Conservation (phyloP, 108 stramenopile species). For the Stephanodiscus triporus region DNA sequence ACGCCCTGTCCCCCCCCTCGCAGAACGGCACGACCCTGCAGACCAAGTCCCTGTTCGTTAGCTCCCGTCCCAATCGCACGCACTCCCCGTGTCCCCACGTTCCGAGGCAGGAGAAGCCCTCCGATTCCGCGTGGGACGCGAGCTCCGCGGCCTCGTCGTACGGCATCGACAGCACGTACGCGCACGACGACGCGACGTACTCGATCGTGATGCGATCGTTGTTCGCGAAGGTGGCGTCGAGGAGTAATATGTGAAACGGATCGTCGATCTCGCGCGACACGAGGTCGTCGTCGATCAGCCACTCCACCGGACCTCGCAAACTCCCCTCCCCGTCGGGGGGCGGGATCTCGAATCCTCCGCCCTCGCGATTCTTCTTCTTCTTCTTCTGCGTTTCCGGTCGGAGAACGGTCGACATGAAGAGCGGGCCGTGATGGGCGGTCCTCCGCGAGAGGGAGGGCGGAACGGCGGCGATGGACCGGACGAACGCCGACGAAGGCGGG, state of each 20-base stretch:
- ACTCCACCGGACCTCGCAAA: constrained; percentile 69
- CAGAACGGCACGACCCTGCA: constrained; percentile 76
- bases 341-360: neutral
- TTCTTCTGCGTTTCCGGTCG: constrained; percentile 26
- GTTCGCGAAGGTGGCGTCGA: constrained; percentile 70
- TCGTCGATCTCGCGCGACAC: constrained; percentile 69
- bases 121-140: constrained; percentile 52
- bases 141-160: constrained; percentile 72
- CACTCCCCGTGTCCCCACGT: constrained; percentile 85
- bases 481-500: neutral
- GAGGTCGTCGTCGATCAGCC: constrained; percentile 59
- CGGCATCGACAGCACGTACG: constrained; percentile 82
- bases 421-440: neutral
- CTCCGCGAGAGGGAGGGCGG: neutral
- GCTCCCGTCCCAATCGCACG: constrained; percentile 58
- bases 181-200: constrained; percentile 64
- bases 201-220: constrained; percentile 70
- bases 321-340: constrained; percentile 19
- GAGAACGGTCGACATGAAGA: constrained; percentile 19
- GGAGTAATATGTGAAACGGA: constrained; percentile 84
- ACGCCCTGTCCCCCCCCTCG: constrained; percentile 75
- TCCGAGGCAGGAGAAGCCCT: constrained; percentile 78
- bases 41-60: constrained; percentile 77
- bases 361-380: constrained; percentile 1
- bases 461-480: neutral